These are phyloP conservation scores for Heterobasidion occidentale DNA, from an alignment of 1,284 basidiomycete genomes.

Conservation along the genomic window DNA sequence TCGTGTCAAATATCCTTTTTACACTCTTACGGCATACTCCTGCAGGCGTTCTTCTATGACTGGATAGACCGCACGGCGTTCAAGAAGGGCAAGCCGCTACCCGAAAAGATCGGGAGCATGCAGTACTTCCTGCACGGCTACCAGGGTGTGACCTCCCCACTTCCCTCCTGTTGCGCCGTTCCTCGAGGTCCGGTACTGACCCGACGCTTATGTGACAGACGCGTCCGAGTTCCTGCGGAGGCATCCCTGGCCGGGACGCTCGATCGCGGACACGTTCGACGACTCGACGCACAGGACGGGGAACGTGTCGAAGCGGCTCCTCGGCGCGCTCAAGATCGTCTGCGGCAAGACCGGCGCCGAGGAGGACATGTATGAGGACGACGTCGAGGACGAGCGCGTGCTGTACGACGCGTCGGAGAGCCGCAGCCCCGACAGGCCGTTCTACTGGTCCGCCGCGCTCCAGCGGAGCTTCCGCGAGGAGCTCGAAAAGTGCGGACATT, in stretches of 20 bases:
- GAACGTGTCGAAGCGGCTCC: constrained; percentile 52
- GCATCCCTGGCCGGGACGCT: constrained; percentile 84
- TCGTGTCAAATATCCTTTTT: constrained; percentile 5
- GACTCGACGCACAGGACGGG: constrained; percentile 70
- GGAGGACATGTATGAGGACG: constrained; percentile 58
- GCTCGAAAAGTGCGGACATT: constrained; percentile 67
- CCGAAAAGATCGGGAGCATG: constrained; percentile 86
- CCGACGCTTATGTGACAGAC: constrained; percentile 36
- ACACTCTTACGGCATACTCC: constrained; percentile 17
- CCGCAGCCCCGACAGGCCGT: constrained; percentile 44
- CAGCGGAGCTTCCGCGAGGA: constrained; percentile 81
- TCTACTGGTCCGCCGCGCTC: constrained; percentile 74
- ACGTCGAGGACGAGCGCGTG: constrained; percentile 62
- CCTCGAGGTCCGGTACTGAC: not conserved
- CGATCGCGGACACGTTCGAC: constrained; percentile 78
- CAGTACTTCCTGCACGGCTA: constrained; percentile 85
- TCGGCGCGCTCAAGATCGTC: constrained; percentile 61
- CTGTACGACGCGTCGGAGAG: constrained; percentile 58
- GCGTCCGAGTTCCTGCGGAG: constrained; percentile 81
- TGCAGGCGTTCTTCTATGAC: constrained; percentile 81
- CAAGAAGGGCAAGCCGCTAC: constrained; percentile 74
- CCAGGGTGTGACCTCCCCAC: constrained; percentile 39
- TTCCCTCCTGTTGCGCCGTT: not conserved
- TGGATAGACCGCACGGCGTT: constrained; percentile 76
- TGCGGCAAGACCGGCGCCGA: constrained; percentile 75